Base-by-base conservation (phyloP, 1,284 basidiomycete species). In the Crocinoboletus sp. region DNA sequence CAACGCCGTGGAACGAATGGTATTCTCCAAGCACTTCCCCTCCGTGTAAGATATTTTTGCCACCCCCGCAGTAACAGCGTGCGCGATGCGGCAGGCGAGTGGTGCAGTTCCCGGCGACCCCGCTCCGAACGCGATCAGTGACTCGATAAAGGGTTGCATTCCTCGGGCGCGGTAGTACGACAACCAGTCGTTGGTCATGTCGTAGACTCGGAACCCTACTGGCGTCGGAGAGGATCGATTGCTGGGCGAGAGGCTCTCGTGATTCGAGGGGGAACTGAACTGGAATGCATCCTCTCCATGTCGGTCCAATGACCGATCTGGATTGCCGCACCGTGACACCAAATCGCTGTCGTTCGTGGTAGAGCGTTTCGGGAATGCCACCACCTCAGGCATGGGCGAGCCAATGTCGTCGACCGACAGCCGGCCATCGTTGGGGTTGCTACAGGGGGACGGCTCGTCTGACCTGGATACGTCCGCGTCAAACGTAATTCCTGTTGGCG, bases 1-100 rank as follows among this genome's bases (percentile, higher is more conserved):
- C 45, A 65, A 32, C 12, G 46, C 41, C 3, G 47, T 27, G 36
- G 27, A 24, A 15, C 63, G 59, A 38, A 63, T 17, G 8, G 47
- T 24, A 6, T 20, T 40, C 5, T 60, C 46, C n/a, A 63, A 25
- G 17, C 8, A 19, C 28, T 41, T 53, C 16, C 47, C 53, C 33
- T 59, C 45, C 12, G 3, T 37, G 27, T 38, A 22, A 3, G 55
- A 64, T 9, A n/a, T 15, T 17, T 38, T 48, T 9, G 29, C 22
- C 6, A 63, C 38, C 16, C 35, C 51, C 32, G 17, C 39, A n/a
- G 50, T 28, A 12, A 60, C 30, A 5, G 38, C 46, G 7, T 36
- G 46, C n/a, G 45, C 61, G 29, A 63, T 39, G 13, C 37, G 46
- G 7, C 64, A 50, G 13, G 60, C 51, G 23, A 60, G 41, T 3